Evolutionary conservation across 306 rosid genomes (phyloP).

Genomic region (Dicorynia guianensis): DNA sequence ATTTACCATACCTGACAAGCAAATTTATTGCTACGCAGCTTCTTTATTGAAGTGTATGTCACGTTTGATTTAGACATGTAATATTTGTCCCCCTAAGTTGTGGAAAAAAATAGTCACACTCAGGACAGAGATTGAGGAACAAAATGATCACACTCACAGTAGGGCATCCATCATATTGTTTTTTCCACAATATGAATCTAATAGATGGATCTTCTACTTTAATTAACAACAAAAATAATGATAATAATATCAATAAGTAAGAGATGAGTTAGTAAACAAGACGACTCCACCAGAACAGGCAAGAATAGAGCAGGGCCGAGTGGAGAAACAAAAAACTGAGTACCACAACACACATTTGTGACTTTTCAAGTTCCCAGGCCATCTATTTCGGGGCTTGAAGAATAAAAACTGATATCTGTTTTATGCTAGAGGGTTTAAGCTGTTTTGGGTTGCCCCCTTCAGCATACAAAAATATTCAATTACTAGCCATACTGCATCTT

Average conservation of each 20-base stretch:
- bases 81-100: slow-evolving; percentile 63
- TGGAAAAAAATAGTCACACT: slow-evolving; percentile 28
- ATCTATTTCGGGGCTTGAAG: not conserved
- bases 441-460: not conserved
- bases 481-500: not conserved
- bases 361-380: not conserved
- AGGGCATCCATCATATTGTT: slow-evolving; percentile 28
- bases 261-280: not conserved
- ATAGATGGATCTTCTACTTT: slow-evolving; percentile 1
- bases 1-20: slow-evolving; percentile 73
- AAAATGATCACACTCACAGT: not conserved
- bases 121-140: no score
- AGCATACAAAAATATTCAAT: not conserved
- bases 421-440: not conserved
- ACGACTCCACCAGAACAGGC: not conserved
- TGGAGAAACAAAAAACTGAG: not conserved
- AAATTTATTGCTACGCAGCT: slow-evolving; percentile 79
- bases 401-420: not conserved
- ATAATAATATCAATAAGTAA: slow-evolving; percentile 9
- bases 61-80: slow-evolving; percentile 45
- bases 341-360: not conserved
- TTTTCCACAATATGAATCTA: slow-evolving; percentile 15
- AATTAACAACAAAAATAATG: not conserved
- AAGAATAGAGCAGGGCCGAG: not conserved
- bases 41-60: slow-evolving; percentile 60